Conservation (phyloP, 148 eudicot species). For the Rhododendron mucronatum region DNA sequence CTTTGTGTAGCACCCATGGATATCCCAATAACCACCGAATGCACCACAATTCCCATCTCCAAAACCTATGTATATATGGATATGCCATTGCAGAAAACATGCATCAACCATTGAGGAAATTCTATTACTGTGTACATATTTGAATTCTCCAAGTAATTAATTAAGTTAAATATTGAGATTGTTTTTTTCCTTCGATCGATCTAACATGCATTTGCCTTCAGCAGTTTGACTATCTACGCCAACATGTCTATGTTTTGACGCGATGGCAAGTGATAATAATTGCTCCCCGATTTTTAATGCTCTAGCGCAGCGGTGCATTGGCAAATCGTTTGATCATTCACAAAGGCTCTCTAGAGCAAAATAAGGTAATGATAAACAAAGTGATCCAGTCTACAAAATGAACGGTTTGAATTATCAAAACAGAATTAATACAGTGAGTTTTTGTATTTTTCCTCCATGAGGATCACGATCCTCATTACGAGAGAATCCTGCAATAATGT, state of each 20-base stretch:
- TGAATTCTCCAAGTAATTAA: neutral
- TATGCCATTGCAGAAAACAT: neutral
- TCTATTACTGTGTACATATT: neutral
- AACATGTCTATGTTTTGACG: neutral
- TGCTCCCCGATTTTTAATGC: neutral
- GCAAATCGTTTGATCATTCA: neutral
- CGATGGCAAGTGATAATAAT: neutral
- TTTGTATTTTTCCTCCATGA: neutral
- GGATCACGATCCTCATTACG: neutral
- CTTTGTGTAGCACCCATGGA: slow-evolving; percentile 17
- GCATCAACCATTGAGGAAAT: neutral
- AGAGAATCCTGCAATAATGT: neutral
- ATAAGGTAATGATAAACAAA: neutral
- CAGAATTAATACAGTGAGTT: no score
- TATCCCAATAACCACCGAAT: slow-evolving; percentile 18
- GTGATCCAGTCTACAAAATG: no score
- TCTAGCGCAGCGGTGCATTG: neutral
- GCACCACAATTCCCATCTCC: slow-evolving; percentile 21
- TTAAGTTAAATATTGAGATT: neutral
- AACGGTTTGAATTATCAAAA: neutral
- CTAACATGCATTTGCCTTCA: no score
- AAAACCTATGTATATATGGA: neutral
- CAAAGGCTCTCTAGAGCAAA: neutral
- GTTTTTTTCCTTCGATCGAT: no score
- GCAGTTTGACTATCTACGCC: no score